Base-by-base conservation (phyloP, 2,329 filamentous ascomycete species). In the Gliomastix tumulicola region DNA sequence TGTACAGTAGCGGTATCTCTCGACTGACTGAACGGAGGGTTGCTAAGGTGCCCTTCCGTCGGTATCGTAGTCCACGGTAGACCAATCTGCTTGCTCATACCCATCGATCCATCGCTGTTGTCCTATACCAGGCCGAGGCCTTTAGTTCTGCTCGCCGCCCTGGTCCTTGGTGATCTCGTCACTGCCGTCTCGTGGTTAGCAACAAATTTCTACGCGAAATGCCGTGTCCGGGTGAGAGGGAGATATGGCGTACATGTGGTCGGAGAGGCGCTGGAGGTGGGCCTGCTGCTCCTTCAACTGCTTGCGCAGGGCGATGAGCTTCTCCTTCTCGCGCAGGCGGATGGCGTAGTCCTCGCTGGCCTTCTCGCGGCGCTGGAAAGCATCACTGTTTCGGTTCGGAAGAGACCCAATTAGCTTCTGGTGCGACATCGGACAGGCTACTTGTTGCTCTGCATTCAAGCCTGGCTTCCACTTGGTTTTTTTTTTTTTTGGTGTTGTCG, bases 291-390 rank as follows among this genome's bases (percentile, higher is more conserved):
- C 79, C 44, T 63, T 55, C 47, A 96, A 75, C 70, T 78, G 79
- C 68, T 75, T 71, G 65, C 77, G 82, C 51, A 95, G 79, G 58
- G 77, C 76, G 36, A 75, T 51, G 44, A 96, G 82, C 87, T 95
- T 96, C 69, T 89, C 81, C 68, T 80, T 79, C 76, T 97, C 92
- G 58, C 88, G 85, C 69, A 84, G 71, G 54, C 79, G 79, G 66
- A 98, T 88, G 66, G 84, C 86, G 50, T 78, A 77, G 61, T 88
- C 82, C 70, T 97, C 92, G 58, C 69, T 74, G 49, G 90, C 90
- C 59, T 82, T 77, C 68, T 98, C 92, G 52, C 92, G 88, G 68
- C 83, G 84, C 68, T 82, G 87, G 77, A 96, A 98, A 39, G 87
- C 79, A 59, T 98, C 90, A 51, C 90, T 94, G 48, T 50, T n/a